Conservation (phyloP, 352 stramenopile genomes). For the Pythium graminicola region DNA sequence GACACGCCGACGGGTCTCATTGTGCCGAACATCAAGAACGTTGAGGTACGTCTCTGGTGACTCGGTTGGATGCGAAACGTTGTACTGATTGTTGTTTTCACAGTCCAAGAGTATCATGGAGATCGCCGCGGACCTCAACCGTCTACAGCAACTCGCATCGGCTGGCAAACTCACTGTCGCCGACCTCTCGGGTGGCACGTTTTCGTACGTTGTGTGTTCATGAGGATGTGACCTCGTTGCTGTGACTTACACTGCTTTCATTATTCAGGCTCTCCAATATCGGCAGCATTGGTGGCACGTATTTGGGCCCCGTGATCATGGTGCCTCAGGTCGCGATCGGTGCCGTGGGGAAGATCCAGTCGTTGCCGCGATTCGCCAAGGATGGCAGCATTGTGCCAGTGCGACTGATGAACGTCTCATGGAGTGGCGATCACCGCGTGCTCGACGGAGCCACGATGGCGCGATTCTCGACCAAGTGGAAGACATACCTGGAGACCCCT, state of each 20-base stretch:
- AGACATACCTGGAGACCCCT: slow-evolving; percentile 94
- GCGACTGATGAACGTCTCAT: slow-evolving; percentile 95
- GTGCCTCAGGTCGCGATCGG: slow-evolving; percentile 96
- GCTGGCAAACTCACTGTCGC: slow-evolving; percentile 67
- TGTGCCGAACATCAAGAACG: slow-evolving; percentile 94
- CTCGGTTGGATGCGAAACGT: too few species aligned
- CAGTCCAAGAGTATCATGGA: slow-evolving; percentile 77
- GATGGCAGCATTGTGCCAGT: slow-evolving; percentile 79
- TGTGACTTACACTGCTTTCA: slow-evolving; percentile 2
- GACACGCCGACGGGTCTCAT: slow-evolving; percentile 94
- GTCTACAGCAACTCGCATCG: slow-evolving; percentile 81
- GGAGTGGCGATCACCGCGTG: slow-evolving; percentile 96
- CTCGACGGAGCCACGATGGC: slow-evolving; percentile 98
- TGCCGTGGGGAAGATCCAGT: slow-evolving; percentile 95
- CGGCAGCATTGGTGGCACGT: slow-evolving; percentile 96
- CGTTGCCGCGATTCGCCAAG: slow-evolving; percentile 90
- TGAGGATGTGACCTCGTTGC: not conserved
- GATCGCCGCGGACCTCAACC: slow-evolving; percentile 80
- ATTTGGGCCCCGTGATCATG: slow-evolving; percentile 95
- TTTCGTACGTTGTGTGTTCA: slow-evolving; percentile 72
- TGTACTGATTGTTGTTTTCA: not conserved
- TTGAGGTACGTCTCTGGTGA: slow-evolving; percentile 49
- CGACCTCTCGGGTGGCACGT: slow-evolving; percentile 92
- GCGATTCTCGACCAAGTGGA: slow-evolving; percentile 96
- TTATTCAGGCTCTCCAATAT: slow-evolving; percentile 83